Evolutionary conservation across 805 yeast species (phyloP).

Genomic region (Gaillardinia entomophila): DNA sequence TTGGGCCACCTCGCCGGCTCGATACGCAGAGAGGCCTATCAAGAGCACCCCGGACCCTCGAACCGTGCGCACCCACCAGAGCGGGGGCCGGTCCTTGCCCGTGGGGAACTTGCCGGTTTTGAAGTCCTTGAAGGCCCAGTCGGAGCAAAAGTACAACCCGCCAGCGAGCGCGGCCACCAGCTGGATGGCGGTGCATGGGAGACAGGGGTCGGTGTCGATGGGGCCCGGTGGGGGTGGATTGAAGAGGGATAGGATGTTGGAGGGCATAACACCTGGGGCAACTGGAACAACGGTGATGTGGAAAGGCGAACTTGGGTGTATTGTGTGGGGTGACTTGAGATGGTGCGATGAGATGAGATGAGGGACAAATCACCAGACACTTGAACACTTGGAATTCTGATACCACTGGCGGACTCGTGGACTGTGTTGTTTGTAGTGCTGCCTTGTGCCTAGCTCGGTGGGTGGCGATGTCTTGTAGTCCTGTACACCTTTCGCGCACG

Average conservation of each 20-base stretch:
- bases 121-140: constrained; percentile 46
- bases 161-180: constrained; percentile 52
- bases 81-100: constrained; percentile 30
- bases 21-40: constrained; percentile 50
- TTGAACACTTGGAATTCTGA: no score
- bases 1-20: constrained; percentile 52
- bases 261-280: no score
- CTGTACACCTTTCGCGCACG: no score
- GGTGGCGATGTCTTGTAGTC: no score
- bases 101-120: constrained; percentile 32
- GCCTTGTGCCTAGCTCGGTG: no score
- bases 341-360: no score
- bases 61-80: constrained; percentile 58
- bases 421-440: no score
- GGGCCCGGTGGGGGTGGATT: constrained; percentile 41
- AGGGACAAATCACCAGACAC: no score
- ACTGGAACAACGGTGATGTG: no score
- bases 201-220: constrained; percentile 48
- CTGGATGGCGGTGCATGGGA: constrained; percentile 66
- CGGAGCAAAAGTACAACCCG: constrained; percentile 58
- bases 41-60: constrained; percentile 50
- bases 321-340: no score
- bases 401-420: no score
- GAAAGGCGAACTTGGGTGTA: no score
- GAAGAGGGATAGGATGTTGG: constrained; percentile 51